Evolutionary conservation across 257 asterid genomes (phyloP).

Genomic region (Rubia yunnanensis): DNA sequence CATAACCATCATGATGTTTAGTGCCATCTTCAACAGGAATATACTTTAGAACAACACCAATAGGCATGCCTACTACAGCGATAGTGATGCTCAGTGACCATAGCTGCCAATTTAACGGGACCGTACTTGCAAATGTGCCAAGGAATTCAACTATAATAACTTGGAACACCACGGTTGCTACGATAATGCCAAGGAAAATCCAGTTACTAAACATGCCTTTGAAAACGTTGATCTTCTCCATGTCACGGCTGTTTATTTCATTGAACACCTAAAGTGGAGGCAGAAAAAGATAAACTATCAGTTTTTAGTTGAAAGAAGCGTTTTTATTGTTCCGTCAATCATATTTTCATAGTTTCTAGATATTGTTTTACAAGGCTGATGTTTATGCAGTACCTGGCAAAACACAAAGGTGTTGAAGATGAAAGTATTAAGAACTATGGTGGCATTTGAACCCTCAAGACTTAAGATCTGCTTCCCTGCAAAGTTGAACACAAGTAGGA

Average conservation of each 20-base stretch:
- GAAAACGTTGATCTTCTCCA: slow-evolving; percentile 81
- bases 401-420: slow-evolving; percentile 95
- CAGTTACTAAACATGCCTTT: slow-evolving; percentile 60
- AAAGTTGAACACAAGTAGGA: slow-evolving; percentile 70
- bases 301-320: not conserved
- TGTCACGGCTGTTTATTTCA: slow-evolving; percentile 95
- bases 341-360: not conserved
- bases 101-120: slow-evolving; percentile 70
- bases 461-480: slow-evolving; percentile 55
- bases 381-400: slow-evolving; percentile 60
- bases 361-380: not conserved
- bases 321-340: not conserved
- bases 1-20: slow-evolving; percentile 68
- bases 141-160: slow-evolving; percentile 80
- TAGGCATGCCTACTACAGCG: slow-evolving; percentile 58
- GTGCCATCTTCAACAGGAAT: slow-evolving; percentile 45
- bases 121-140: slow-evolving; percentile 90
- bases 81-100: slow-evolving; percentile 60
- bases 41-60: slow-evolving; percentile 69
- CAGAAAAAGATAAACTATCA: not conserved
- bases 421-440: slow-evolving; percentile 62
- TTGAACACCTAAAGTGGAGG: slow-evolving; percentile 60
- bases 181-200: slow-evolving; percentile 57
- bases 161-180: slow-evolving; percentile 64
- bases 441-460: slow-evolving; percentile 59